These are phyloP conservation scores for Aegilops bicornis DNA, from an alignment of 176 grass and related monocot genomes.

Conservation along the genomic window DNA sequence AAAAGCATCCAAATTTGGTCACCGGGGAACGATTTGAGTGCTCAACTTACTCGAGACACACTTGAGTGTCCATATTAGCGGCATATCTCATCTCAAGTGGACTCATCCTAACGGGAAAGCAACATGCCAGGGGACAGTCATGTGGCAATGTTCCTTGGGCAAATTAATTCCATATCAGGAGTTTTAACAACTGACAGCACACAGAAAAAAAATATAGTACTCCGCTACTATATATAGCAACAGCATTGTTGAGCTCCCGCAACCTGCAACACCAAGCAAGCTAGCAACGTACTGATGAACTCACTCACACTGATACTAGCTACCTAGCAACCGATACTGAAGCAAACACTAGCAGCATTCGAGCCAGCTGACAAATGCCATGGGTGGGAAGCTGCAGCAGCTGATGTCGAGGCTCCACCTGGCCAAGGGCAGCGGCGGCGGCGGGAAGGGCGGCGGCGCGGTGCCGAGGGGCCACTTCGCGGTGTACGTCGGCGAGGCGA, in stretches of 20 bases:
- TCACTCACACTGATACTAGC: background rate
- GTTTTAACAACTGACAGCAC: background rate
- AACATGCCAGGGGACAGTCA: slow-evolving; percentile 22
- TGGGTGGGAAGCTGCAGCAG: slow-evolving; percentile 47
- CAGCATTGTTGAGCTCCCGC: background rate
- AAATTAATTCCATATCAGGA: background rate
- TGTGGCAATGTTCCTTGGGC: slow-evolving; percentile 34
- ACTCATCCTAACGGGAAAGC: slow-evolving; percentile 28
- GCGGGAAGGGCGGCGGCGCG: background rate
- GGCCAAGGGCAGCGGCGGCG: background rate
- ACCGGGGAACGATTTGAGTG: slow-evolving; percentile 13
- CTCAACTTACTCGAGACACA: slow-evolving; percentile 9
- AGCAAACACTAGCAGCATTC: slow-evolving; percentile 16
- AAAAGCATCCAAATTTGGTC: background rate
- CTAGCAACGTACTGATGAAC: background rate
- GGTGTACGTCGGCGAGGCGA: slow-evolving; percentile 48
- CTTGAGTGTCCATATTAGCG: background rate
- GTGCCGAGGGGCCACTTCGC: slow-evolving; percentile 52
- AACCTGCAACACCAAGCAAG: background rate
- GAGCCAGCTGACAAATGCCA: background rate
- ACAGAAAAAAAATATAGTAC: background rate
- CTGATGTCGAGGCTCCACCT: slow-evolving; percentile 41
- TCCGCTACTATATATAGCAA: background rate
- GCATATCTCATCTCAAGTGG: background rate
- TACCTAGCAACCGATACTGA: background rate